Conservation (phyloP, 257 asterid genomes). For the Solanum megistacrolobum region DNA sequence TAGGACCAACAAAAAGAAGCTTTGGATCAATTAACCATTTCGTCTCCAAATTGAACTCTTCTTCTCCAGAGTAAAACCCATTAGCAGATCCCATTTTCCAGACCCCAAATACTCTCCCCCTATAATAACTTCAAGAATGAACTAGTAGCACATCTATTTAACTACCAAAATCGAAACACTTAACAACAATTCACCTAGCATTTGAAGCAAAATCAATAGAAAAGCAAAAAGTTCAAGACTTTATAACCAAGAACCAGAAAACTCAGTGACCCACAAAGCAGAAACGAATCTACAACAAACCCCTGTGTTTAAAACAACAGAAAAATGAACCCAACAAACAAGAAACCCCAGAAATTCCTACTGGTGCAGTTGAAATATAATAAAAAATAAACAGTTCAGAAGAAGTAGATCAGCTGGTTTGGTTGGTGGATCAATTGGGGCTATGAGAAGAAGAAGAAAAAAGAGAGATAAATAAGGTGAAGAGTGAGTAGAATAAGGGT, state of each 20-base stretch:
- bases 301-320: neutral
- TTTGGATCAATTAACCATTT: constrained; percentile 88
- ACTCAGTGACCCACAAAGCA: neutral
- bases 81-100: constrained; percentile 62
- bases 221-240: constrained; percentile 5
- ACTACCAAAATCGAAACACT: constrained; percentile 4
- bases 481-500: neutral
- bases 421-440: neutral
- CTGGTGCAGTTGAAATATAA: neutral
- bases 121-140: constrained; percentile 6
- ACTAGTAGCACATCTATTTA: constrained; percentile 13
- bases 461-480: neutral
- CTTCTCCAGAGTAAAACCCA: constrained; percentile 52
- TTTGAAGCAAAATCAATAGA: neutral
- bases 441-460: neutral
- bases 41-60: constrained; percentile 63
- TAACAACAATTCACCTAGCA: neutral
- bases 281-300: neutral
- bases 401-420: neutral
- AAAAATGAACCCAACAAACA: constrained; percentile 17
- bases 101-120: constrained; percentile 1
- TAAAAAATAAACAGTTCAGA: neutral
- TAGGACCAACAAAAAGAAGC: constrained; percentile 85
- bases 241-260: neutral
- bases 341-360: neutral